Conservation (phyloP, 2,329 filamentous ascomycete genomes). For the Nothopassalora personata region DNA sequence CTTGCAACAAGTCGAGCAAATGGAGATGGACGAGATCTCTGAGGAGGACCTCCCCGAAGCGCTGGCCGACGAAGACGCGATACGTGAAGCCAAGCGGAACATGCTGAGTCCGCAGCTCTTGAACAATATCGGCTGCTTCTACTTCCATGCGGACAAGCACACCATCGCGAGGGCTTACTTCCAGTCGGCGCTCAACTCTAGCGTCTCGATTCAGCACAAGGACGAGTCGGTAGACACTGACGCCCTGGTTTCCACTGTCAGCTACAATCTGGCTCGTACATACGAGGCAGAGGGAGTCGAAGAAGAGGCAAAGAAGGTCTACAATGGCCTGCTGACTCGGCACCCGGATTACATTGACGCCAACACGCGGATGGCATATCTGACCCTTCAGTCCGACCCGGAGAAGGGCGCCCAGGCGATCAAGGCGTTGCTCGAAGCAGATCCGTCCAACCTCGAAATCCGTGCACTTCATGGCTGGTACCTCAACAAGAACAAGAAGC, state of each 20-base stretch:
- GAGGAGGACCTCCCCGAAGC: slow-evolving; percentile 60
- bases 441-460: slow-evolving; percentile 82
- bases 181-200: slow-evolving; percentile 83
- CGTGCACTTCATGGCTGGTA: slow-evolving; percentile 95
- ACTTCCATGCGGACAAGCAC: slow-evolving; percentile 81
- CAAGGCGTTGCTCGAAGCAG: slow-evolving; percentile 76
- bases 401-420: slow-evolving; percentile 81
- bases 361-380: slow-evolving; percentile 80
- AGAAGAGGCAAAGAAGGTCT: slow-evolving; percentile 81
- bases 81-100: slow-evolving; percentile 57
- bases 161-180: slow-evolving; percentile 79
- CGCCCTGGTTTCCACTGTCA: slow-evolving; percentile 89
- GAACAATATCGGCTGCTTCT: slow-evolving; percentile 96
- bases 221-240: slow-evolving; percentile 64
- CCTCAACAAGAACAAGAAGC: slow-evolving; percentile 80
- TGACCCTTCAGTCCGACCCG: slow-evolving; percentile 73
- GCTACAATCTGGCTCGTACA: slow-evolving; percentile 89
- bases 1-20: slow-evolving; percentile 82
- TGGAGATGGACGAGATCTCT: slow-evolving; percentile 75
- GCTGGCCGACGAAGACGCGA: slow-evolving; percentile 29
- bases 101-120: slow-evolving; percentile 81
- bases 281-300: slow-evolving; percentile 79
- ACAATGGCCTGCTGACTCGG: slow-evolving; percentile 75
- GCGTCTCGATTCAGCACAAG: slow-evolving; percentile 70
- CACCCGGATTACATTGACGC: slow-evolving; percentile 91